Percentiles rank a stretch among this genome's conserved stretches.
These are phyloP conservation scores for Xylaria sp. DNA, from an alignment of 2,329 filamentous ascomycete genomes.

Conservation along the genomic window DNA sequence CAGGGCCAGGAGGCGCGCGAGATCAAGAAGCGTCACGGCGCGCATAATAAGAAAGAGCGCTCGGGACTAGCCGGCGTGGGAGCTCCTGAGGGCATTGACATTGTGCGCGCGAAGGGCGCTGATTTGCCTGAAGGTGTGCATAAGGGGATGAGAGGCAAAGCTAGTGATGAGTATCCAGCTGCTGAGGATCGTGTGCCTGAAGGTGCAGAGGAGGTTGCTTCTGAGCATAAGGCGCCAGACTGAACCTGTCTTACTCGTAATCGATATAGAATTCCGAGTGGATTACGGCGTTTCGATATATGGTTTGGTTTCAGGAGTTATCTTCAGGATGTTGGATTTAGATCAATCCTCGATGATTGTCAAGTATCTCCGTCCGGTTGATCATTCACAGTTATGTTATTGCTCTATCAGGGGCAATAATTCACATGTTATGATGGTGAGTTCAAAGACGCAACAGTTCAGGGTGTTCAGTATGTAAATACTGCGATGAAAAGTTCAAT, in stretches of 20 bases:
- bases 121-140: slow-evolving; percentile 32
- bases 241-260: slow-evolving; percentile 1
- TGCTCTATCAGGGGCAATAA: not conserved
- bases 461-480: too few species aligned
- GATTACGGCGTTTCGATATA: not conserved
- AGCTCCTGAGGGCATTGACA: slow-evolving; percentile 29
- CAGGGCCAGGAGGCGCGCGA: slow-evolving; percentile 41
- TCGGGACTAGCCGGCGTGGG: slow-evolving; percentile 38
- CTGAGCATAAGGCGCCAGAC: slow-evolving; percentile 17
- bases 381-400: not conserved
- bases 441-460: not conserved
- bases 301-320: not conserved
- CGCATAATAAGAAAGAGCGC: slow-evolving; percentile 35
- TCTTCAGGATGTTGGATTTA: not conserved
- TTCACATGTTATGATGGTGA: not conserved
- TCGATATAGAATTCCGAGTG: not conserved
- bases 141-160: slow-evolving; percentile 26
- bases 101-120: slow-evolving; percentile 26
- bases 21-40: slow-evolving; percentile 33
- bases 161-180: slow-evolving; percentile 19
- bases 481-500: too few species aligned
- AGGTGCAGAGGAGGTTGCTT: slow-evolving; percentile 27
- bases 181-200: slow-evolving; percentile 26
- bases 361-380: not conserved
- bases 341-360: not conserved